phyloP scores from a whole-genome alignment of 441 rosid genomes.

The Erodium texanum region DNA sequence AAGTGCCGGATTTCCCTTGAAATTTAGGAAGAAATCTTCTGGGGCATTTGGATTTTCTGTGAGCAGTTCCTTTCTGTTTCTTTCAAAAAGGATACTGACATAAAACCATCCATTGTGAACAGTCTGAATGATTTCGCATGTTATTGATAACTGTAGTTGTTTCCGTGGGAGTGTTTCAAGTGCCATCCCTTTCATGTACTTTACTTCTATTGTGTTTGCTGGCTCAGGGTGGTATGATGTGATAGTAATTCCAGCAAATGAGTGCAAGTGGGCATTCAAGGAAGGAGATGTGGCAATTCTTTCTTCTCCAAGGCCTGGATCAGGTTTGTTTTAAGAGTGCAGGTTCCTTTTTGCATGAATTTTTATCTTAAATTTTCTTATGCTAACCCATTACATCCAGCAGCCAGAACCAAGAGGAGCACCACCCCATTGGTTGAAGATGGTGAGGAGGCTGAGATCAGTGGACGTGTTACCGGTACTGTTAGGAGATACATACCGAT shows the following conservation, averaged over 20 bases:
- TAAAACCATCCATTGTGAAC: too few relatives aligned
- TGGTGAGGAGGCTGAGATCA: constrained; percentile 58
- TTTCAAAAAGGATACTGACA: too few relatives aligned
- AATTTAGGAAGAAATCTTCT: too few relatives aligned
- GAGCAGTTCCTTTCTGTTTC: too few relatives aligned
- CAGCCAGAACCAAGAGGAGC: constrained; percentile 54
- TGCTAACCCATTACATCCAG: constrained; percentile 16
- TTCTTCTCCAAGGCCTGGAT: constrained; percentile 71
- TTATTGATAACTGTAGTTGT: too few relatives aligned
- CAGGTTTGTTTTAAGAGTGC: constrained; percentile 35
- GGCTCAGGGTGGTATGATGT: constrained; percentile 90
- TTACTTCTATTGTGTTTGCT: constrained; percentile 3
- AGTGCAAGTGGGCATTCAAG: constrained; percentile 87
- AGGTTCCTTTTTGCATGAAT: background rate
- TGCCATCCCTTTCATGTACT: background rate
- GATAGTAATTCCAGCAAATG: constrained; percentile 57
- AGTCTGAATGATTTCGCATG: too few relatives aligned
- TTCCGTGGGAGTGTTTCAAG: background rate
- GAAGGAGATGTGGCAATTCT: constrained; percentile 98
- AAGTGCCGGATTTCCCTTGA: too few relatives aligned
- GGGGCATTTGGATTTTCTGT: too few relatives aligned
- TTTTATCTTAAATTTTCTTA: constrained; percentile 3
- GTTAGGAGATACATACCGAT: constrained; percentile 82
- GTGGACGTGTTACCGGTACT: constrained; percentile 86
- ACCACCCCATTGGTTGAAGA: constrained; percentile 31